Evolutionary conservation across 1,139 yeast genomes (phyloP), one percentile per base, ranked within the genome.

Genomic region (Debaryomyces robertsiae): DNA sequence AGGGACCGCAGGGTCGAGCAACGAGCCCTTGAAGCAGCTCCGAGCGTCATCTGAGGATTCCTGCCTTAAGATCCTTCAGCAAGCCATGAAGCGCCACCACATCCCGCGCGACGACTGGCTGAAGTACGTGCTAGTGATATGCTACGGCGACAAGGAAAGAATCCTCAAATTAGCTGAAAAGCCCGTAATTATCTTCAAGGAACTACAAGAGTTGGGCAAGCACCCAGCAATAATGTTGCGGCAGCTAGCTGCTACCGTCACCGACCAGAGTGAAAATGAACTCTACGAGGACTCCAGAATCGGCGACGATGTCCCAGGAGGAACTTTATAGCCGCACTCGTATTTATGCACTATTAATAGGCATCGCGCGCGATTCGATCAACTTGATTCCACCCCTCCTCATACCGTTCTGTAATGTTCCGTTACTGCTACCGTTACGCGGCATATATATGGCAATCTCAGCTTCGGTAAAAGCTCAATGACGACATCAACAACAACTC

Each of bases 221-320:
- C 89, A 86, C 54, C 98, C 98, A 0, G 89, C 95, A 1, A 90
- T 91, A 45, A 91, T 91, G 97, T 74, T 91, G 41, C 69, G 98
- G 48, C 95, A 88, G 53, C 75, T 85, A 44, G 95, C 91, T 10
- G 49, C 56, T 1, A 54, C 49, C n/a, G 48, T 50, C 4, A 50
- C 51, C 13, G 57, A 52, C n/a, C 81, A 69, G 36, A 65, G 57
- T 16, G 65, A 61, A 32, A 61, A 52, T 32, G 60, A 56, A 6
- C 45, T 61, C 23, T 71, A 69, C 40, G 76, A 69, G 43, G 74
- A 73, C 45, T 60, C 73, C 19, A 55, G 77, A 41, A 69, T 73
- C 23, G 75, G 73, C 2, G 70, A 68, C 39, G 77, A 72, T 39
- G 76, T 78, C 18, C 82, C 83, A 2, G 83, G 83, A 3, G 83